phyloP scores from a whole-genome alignment of 495 filamentous ascomycete genomes.

The Tricharina praecox region DNA sequence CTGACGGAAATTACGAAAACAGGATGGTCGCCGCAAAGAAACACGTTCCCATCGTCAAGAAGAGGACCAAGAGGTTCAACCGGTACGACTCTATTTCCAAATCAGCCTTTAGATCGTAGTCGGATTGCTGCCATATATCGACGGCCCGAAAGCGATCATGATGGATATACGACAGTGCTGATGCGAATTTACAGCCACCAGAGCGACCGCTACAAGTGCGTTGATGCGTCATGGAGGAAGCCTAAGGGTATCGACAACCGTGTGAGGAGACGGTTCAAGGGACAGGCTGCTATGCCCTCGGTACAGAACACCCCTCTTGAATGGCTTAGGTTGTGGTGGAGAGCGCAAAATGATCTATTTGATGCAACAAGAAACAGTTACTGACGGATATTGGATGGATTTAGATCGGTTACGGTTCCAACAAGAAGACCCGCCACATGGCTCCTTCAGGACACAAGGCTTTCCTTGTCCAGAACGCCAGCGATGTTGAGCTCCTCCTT shows the following conservation, averaged over 20 bases:
- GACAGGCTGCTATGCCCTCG: constrained; percentile 90
- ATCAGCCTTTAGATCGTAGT: too few species aligned
- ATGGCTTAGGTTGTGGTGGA: not conserved
- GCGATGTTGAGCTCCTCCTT: constrained; percentile 89
- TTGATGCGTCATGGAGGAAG: constrained; percentile 83
- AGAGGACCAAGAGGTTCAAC: constrained; percentile 37
- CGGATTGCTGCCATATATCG: not conserved
- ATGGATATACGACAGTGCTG: too few species aligned
- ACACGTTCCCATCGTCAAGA: constrained; percentile 98
- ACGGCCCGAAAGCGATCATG: not conserved
- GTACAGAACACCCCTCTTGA: constrained; percentile 38
- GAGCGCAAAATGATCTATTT: not conserved
- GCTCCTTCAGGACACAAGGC: constrained; percentile 99
- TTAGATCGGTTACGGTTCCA: constrained; percentile 92
- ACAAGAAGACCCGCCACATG: constrained; percentile 97
- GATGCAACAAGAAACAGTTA: not conserved
- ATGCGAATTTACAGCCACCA: constrained; percentile 55
- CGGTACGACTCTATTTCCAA: constrained; percentile 15
- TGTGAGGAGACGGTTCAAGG: constrained; percentile 66
- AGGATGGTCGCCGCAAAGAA: constrained; percentile 95
- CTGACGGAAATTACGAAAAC: not conserved
- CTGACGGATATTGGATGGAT: constrained; percentile 2
- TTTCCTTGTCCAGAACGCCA: constrained; percentile 91
- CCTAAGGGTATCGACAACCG: constrained; percentile 96
- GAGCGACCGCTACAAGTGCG: constrained; percentile 84